These are phyloP conservation scores for Cornus florida DNA, from an alignment of 148 eudicot genomes.

Conservation along the genomic window DNA sequence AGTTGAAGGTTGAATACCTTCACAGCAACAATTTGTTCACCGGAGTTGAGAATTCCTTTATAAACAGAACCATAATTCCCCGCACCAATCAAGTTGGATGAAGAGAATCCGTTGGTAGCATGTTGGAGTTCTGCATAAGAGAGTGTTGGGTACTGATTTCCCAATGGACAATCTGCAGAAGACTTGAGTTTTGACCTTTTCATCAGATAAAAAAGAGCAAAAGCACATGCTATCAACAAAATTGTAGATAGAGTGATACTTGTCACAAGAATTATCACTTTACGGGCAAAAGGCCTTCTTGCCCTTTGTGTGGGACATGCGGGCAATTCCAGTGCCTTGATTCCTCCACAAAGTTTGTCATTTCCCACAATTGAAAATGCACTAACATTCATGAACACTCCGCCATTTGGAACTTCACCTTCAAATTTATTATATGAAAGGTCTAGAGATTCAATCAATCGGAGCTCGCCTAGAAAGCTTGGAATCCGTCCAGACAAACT, in stretches of 20 bases:
- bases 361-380: conserved; percentile 16
- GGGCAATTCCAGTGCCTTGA: neutral
- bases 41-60: neutral
- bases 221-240: neutral
- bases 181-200: neutral
- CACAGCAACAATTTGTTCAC: conserved; percentile 3
- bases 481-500: conserved; percentile 21
- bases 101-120: conserved; percentile 12
- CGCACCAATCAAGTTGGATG: neutral
- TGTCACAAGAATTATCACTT: neutral
- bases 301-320: neutral
- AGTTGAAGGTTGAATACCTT: conserved; percentile 13
- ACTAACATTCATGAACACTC: conserved; percentile 11
- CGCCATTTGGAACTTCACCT: conserved; percentile 19
- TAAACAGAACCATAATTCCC: conserved; percentile 12
- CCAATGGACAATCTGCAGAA: neutral
- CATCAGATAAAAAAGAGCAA: neutral
- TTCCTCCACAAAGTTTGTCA: conserved; percentile 23
- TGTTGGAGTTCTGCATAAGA: conserved; percentile 9
- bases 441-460: neutral
- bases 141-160: neutral
- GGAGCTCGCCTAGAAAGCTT: neutral
- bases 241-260: neutral
- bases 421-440: conserved; percentile 19
- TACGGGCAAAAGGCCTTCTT: neutral